A percentile compares a stretch with the other conserved stretches of the same genome.
Evolutionary conservation across 768 basidiomycete genomes (phyloP).

Genomic region (Rhizopogon vinicolor): DNA sequence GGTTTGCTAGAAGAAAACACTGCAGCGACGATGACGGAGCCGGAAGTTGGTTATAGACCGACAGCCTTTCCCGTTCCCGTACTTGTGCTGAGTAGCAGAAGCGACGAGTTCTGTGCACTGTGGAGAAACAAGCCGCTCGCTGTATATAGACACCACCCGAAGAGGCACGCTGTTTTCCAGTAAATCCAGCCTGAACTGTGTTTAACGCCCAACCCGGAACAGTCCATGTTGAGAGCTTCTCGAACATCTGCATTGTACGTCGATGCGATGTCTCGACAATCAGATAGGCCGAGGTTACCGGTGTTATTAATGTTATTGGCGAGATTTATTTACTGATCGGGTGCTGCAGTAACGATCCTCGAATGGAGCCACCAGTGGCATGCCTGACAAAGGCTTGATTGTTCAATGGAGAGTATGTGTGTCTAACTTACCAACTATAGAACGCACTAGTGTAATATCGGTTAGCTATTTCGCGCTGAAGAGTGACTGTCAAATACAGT

Average conservation of each 20-base stretch:
- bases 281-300: constrained; percentile 55
- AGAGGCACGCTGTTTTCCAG: constrained; percentile 88
- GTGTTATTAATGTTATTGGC: constrained; percentile 62
- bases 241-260: constrained; percentile 60
- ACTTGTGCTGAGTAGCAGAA: background rate
- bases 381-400: constrained; percentile 42
- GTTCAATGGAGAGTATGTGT: background rate
- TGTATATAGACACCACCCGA: constrained; percentile 70
- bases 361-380: constrained; percentile 84
- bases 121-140: constrained; percentile 53
- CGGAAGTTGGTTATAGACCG: background rate
- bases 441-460: constrained; percentile 78
- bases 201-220: constrained; percentile 82
- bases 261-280: background rate
- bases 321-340: constrained; percentile 61
- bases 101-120: constrained; percentile 49
- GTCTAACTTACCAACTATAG: constrained; percentile 74
- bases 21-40: background rate
- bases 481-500: constrained; percentile 14
- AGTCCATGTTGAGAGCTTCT: constrained; percentile 83
- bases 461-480: constrained; percentile 76
- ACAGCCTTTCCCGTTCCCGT: constrained; percentile 1
- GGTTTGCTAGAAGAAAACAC: constrained; percentile 1
- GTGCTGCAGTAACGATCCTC: constrained; percentile 61
- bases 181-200: constrained; percentile 82